phyloP scores from a whole-genome alignment of 768 basidiomycete species.

The Crucibulum laeve region DNA sequence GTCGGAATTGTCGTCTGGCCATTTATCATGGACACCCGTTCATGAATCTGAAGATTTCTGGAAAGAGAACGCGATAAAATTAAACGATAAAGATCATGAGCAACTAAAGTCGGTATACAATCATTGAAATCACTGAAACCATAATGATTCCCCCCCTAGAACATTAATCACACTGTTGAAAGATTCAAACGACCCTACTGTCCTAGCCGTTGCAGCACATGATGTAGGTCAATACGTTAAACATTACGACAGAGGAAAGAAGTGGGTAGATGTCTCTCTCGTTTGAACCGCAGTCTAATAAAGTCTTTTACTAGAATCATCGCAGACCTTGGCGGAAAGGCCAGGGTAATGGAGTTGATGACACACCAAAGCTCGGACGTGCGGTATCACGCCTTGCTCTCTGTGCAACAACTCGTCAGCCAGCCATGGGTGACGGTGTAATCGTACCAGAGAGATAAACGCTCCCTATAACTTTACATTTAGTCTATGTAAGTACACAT shows the following conservation, averaged over 20 bases:
- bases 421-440: slow-evolving; percentile 73
- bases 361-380: slow-evolving; percentile 84
- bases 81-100: slow-evolving; percentile 82
- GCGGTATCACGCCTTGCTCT: slow-evolving; percentile 85
- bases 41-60: slow-evolving; percentile 98
- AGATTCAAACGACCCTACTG: slow-evolving; percentile 65
- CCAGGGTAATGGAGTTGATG: slow-evolving; percentile 89
- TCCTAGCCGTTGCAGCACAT: slow-evolving; percentile 88
- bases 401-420: slow-evolving; percentile 89
- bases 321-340: slow-evolving; percentile 84
- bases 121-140: neutral
- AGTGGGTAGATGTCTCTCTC: slow-evolving; percentile 42
- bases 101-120: slow-evolving; percentile 66
- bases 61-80: slow-evolving; percentile 87
- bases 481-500: too few relatives aligned
- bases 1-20: slow-evolving; percentile 85
- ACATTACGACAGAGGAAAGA: slow-evolving; percentile 88
- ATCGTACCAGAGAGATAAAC: too few relatives aligned
- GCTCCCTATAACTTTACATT: too few relatives aligned
- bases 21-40: slow-evolving; percentile 92
- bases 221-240: slow-evolving; percentile 95
- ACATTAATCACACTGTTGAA: slow-evolving; percentile 68
- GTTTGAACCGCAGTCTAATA: slow-evolving; percentile 2
- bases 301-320: slow-evolving; percentile 48
- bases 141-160: slow-evolving; percentile 33